A percentile compares a stretch with the other conserved stretches of the same genome.
phyloP scores from a whole-genome alignment of 2,329 filamentous ascomycete genomes.

The Apiospora marii region DNA sequence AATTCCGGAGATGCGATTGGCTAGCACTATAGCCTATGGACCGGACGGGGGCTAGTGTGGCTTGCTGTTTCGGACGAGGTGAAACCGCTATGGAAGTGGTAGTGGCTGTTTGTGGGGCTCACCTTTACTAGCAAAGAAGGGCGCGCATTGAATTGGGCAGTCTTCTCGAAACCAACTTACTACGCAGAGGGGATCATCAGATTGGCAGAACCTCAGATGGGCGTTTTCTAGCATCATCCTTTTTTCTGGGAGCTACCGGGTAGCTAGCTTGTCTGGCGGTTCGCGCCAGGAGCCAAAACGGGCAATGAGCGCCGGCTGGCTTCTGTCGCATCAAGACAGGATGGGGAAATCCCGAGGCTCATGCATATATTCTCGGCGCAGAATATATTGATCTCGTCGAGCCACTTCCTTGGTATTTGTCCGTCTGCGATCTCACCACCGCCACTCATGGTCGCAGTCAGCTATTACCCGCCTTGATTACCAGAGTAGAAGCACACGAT shows the following conservation, averaged over 20 bases:
- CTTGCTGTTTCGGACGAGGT: conserved; percentile 4
- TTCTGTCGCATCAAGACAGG: not conserved
- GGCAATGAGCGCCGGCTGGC: not conserved
- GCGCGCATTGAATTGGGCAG: not conserved
- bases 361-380: not conserved
- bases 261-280: not conserved
- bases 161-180: conserved; percentile 9
- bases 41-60: not conserved
- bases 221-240: no score
- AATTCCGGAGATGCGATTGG: conserved; percentile 11
- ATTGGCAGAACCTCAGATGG: not conserved
- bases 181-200: not conserved
- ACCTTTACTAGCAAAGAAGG: not conserved
- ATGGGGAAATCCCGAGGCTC: not conserved
- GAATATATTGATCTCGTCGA: not conserved
- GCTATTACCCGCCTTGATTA: not conserved
- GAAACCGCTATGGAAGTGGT: not conserved
- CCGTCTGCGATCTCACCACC: not conserved
- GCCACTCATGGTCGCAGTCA: not conserved
- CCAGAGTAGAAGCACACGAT: not conserved
- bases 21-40: not conserved
- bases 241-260: not conserved
- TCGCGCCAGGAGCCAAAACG: conserved; percentile 4
- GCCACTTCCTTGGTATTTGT: not conserved
- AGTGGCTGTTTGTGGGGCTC: not conserved